A percentile compares a stretch with the other conserved stretches of the same genome.
These are phyloP conservation scores for Anisodus acutangulus DNA, from an alignment of 257 asterid species.

Conservation along the genomic window DNA sequence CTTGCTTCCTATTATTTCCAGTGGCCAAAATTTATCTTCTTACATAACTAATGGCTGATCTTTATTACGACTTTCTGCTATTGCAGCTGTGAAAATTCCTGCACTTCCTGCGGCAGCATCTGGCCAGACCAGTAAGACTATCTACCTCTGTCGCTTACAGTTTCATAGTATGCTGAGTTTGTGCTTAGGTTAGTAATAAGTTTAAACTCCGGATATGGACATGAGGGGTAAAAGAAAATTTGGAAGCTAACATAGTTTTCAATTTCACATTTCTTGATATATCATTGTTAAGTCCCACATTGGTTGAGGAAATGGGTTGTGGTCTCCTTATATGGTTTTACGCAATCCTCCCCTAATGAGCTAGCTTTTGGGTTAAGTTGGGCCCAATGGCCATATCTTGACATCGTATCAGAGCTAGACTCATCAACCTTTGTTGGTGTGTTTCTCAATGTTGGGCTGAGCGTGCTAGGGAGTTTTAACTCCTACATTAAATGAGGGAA, in stretches of 20 bases:
- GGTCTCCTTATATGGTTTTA: not conserved
- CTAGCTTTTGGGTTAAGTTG: not conserved
- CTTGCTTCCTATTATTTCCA: not conserved
- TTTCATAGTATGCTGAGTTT: slow-evolving; percentile 10
- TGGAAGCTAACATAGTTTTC: slow-evolving; percentile 15
- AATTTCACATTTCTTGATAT: not conserved
- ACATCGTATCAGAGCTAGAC: not conserved
- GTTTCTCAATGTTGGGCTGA: slow-evolving; percentile 15
- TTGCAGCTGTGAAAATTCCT: slow-evolving; percentile 86
- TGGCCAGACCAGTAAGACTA: slow-evolving; percentile 75
- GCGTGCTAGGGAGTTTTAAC: not conserved
- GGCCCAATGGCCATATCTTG: not conserved
- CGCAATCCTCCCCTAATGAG: not conserved
- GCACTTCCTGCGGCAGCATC: slow-evolving; percentile 99
- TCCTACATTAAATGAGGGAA: not conserved
- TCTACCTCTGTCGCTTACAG: not conserved
- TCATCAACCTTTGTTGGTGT: not conserved
- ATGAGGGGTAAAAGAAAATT: slow-evolving; percentile 18
- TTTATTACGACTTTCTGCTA: not conserved
- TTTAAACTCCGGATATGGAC: not conserved
- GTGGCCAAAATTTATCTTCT: not conserved
- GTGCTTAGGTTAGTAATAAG: not conserved
- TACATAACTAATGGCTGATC: not conserved
- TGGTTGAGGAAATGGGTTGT: not conserved
- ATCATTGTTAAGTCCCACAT: not conserved